Conservation (phyloP, 2,329 filamentous ascomycete species). For the Hymenotorrendiella dingleyae region DNA sequence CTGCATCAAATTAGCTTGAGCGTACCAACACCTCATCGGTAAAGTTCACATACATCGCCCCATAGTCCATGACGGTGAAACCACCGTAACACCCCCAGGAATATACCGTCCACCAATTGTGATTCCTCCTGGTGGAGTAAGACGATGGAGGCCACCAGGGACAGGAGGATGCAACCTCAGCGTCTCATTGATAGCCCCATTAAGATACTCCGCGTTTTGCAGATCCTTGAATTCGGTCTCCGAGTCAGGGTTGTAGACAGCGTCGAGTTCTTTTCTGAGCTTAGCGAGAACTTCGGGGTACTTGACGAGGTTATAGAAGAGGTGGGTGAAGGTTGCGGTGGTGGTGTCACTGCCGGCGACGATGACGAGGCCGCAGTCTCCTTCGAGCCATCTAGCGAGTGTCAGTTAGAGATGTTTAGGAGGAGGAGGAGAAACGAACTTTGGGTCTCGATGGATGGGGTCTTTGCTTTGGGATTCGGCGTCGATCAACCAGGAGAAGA, state of each 20-base stretch:
- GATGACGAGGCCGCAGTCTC: constrained; percentile 27
- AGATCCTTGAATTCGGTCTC: constrained; percentile 9
- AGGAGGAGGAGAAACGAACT: background rate
- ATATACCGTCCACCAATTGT: constrained; percentile 14
- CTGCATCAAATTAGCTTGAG: background rate
- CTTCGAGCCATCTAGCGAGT: constrained; percentile 11
- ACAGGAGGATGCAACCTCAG: constrained; percentile 36
- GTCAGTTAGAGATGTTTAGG: background rate
- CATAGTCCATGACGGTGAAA: constrained; percentile 13
- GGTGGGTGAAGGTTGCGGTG: constrained; percentile 33
- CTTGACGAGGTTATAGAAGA: constrained; percentile 33
- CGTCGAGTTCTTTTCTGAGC: constrained; percentile 15
- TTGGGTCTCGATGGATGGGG: constrained; percentile 4
- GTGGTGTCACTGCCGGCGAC: constrained; percentile 39
- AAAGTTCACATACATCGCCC: constrained; percentile 15
- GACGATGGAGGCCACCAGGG: constrained; percentile 15
- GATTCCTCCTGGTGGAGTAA: constrained; percentile 36
- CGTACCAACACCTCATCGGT: background rate
- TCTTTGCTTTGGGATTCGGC: constrained; percentile 9
- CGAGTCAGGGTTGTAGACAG: constrained; percentile 6
- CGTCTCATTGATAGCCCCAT: constrained; percentile 36
- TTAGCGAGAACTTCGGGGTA: constrained; percentile 7
- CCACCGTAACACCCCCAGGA: constrained; percentile 15
- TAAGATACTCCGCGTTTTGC: constrained; percentile 25
- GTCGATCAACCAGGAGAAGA: constrained; percentile 10